Evolutionary conservation across 2,329 filamentous ascomycete genomes (phyloP).

Genomic region (Boeremia lycopersici): DNA sequence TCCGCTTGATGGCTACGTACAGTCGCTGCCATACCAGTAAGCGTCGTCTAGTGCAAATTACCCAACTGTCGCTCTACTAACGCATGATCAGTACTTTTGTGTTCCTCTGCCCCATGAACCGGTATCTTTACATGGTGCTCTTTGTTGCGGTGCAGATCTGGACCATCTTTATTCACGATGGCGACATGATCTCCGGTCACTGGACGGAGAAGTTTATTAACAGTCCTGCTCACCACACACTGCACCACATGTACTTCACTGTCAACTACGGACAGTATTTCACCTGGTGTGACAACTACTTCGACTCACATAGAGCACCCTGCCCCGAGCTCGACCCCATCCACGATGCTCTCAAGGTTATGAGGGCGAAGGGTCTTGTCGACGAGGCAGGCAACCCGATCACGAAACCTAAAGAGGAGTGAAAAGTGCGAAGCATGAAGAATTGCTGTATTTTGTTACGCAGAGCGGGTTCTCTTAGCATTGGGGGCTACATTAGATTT

Average conservation of each 20-base stretch:
- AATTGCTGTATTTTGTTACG: background rate
- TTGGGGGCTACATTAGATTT: conserved; percentile 11
- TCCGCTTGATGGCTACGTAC: conserved; percentile 55
- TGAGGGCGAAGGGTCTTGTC: conserved; percentile 54
- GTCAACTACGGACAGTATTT: conserved; percentile 59
- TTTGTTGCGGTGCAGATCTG: conserved; percentile 56
- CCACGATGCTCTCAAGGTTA: conserved; percentile 53
- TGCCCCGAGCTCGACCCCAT: conserved; percentile 53
- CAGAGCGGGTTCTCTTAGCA: conserved; percentile 11
- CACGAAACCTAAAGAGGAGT: conserved; percentile 20
- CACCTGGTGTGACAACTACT: conserved; percentile 56
- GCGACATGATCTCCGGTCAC: conserved; percentile 57
- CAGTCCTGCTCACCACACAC: conserved; percentile 56
- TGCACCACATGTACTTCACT: conserved; percentile 59
- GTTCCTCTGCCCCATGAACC: conserved; percentile 55
- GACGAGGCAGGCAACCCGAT: conserved; percentile 53
- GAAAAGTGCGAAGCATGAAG: background rate
- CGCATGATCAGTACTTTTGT: conserved; percentile 46
- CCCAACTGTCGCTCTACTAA: conserved; percentile 1
- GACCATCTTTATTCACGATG: conserved; percentile 59
- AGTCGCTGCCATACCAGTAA: conserved; percentile 57
- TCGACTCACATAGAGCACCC: conserved; percentile 54
- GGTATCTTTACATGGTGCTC: conserved; percentile 53
- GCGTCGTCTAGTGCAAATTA: conserved; percentile 13
- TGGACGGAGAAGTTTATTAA: conserved; percentile 57